Evolutionary conservation across 192 early-diverging fungal genomes (phyloP), one percentile per base, ranked within the genome.

Genomic region (Radiomyces spectabilis): DNA sequence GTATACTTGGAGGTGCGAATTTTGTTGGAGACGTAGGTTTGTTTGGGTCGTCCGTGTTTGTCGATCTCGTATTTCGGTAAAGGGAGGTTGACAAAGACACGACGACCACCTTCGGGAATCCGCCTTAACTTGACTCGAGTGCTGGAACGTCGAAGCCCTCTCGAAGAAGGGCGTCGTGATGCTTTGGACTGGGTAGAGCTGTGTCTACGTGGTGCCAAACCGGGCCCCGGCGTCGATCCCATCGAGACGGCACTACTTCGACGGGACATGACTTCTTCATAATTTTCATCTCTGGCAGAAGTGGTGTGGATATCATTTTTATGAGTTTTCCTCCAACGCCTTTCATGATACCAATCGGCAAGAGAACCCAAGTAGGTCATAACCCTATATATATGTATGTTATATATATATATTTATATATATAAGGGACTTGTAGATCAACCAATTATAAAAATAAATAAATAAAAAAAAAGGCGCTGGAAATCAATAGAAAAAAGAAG

Each of bases 1-100:
- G 84, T 91, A 71, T 98, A 98, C 61, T 94, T 93, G n/a, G 89
- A 84, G 0, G 95, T 94, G n/a, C 74, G 72, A 52, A 96, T 88
- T 21, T 70, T 71, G 73, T 98, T 98, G 27, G 87, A 70, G 2
- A 71, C 63, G 59, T 86, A 94, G 26, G 42, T 65, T 21, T 59
- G 47, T 42, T 75, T 73, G 5, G 85, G 75, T 0, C 46, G 13
- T 21, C 81, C 86, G 26, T 80, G 72, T 13, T 50, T 41, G 35
- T 82, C 75, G 49, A 79, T 69, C 16, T 74, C 75, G 29, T 61
- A 66, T 3, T 69, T 42, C 25, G 85, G 83, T 5, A 84, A 56
- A 7, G 79, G 75, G 9, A 79, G 53, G 70, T 90, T 90, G 50
- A 84, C 49, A 60, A 78, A 86, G 12, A 90, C 77, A 6, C 73